Conservation (phyloP, 352 stramenopile species). For the Globisporangium spiculum region DNA sequence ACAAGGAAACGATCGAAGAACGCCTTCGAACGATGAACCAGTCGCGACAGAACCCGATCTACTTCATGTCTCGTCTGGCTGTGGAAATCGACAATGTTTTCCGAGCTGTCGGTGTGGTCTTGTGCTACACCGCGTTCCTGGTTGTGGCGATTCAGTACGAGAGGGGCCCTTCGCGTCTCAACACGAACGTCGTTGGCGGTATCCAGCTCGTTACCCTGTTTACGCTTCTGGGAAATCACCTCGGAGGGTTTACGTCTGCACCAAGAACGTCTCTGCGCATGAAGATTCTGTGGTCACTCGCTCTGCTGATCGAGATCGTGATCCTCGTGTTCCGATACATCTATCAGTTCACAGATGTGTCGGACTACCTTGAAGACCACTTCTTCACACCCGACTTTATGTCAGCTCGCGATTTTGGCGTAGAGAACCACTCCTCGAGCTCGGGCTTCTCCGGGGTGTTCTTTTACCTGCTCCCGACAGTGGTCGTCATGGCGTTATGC, state of each 20-base stretch:
- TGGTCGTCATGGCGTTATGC: constrained; percentile 64
- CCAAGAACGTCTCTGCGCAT: constrained; percentile 67
- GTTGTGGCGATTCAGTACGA: constrained; percentile 70
- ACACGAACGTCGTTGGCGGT: constrained; percentile 63
- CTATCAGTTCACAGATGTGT: constrained; percentile 78
- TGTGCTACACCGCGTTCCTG: constrained; percentile 76
- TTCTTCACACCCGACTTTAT: constrained; percentile 78
- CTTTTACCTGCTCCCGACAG: constrained; percentile 73
- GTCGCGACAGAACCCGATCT: constrained; percentile 67
- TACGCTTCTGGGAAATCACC: constrained; percentile 65
- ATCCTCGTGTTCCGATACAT: constrained; percentile 74
- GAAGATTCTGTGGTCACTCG: constrained; percentile 76
- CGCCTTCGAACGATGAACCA: constrained; percentile 57
- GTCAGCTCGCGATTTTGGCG: constrained; percentile 64
- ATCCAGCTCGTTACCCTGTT: constrained; percentile 65
- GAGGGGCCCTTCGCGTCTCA: constrained; percentile 37
- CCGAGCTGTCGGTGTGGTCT: constrained; percentile 49
- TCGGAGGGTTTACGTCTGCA: constrained; percentile 58
- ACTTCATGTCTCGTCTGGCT: constrained; percentile 66
- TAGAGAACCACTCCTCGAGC: constrained; percentile 62
- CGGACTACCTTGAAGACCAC: constrained; percentile 54
- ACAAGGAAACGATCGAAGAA: constrained; percentile 66
- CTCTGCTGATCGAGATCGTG: constrained; percentile 61
- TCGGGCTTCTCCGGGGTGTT: constrained; percentile 70
- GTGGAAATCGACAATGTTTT: constrained; percentile 82